Percentiles rank a stretch among this genome's conserved stretches.
These are phyloP conservation scores for Solanum pennellii DNA, from an alignment of 257 asterid genomes.

Conservation along the genomic window DNA sequence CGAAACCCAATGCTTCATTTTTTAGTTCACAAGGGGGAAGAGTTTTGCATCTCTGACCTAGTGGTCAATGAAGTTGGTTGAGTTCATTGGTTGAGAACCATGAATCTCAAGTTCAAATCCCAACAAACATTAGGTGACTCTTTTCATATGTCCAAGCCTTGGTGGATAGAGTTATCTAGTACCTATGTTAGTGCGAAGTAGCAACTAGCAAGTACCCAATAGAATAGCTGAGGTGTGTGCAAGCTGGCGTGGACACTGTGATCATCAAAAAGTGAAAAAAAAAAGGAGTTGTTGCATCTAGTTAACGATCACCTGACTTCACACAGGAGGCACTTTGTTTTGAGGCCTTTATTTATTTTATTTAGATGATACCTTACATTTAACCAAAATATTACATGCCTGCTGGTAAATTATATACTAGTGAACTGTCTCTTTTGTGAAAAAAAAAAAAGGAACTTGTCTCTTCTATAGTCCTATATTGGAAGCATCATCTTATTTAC, in stretches of 20 bases:
- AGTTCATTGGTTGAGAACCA: not conserved
- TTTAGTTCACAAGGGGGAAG: not conserved
- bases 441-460: not conserved
- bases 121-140: not conserved
- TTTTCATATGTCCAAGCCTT: not conserved
- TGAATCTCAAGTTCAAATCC: not conserved
- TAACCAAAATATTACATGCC: not conserved
- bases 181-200: no score
- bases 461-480: not conserved
- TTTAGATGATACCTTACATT: not conserved
- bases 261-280: not conserved
- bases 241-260: not conserved
- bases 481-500: not conserved
- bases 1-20: not conserved
- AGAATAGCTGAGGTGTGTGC: not conserved
- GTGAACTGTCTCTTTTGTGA: not conserved
- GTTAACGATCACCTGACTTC: not conserved
- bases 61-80: not conserved
- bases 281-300: not conserved
- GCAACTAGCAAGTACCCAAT: not conserved
- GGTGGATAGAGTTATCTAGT: not conserved
- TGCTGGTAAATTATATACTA: not conserved
- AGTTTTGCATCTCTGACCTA: not conserved
- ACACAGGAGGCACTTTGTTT: not conserved
- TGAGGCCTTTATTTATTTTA: not conserved